Base-by-base conservation (phyloP, 129 eudicot genomes). In the Lactuca saligna region DNA sequence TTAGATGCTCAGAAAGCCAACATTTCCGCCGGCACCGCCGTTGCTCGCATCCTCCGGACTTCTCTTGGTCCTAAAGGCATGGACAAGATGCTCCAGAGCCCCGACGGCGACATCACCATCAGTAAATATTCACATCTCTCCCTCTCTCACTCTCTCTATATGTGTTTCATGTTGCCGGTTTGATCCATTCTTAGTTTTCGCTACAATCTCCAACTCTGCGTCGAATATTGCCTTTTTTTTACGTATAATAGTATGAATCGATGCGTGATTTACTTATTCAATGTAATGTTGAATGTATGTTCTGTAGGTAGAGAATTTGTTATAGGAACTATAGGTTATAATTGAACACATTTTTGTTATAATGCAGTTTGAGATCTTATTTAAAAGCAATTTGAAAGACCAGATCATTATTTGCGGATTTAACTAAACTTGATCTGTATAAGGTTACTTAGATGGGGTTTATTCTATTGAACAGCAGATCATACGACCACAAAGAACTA, bases 31-130 rank as follows among this genome's bases (percentile, higher is more conserved):
- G 97, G 88, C n/a, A 89, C 85, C 60, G 99, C 99, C 5, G 97
- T 94, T 7, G 93, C 99, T 66, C 85, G 99, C n/a, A 94, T 94
- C 38, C 89, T 94, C 34, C 90, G 97, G 9, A 87, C 96, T 7
- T 94, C 99, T 2, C 89, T 94, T 50, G 99, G 99, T 11, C 99
- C 99, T 4, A 94, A 94, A 60, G 99, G 99, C 82, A 89, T 89
- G 96, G 99, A 94, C 38, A 94, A 94, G 88, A 94, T 94, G 88
- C 97, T 89, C 55, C 99, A 94, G 82, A 79, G 85, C 78, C 97
- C 99, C 44, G 97, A 89, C 82, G 99, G 97, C 63, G 99, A 94
- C 16, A 83, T 94, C 75, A 86, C 94, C 71, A 91, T 91, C 79
- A 88, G 98, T 91, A 79, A 65, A 37, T 31, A 1, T 17, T 42